Evolutionary conservation across 225 moss, liverwort and hornwort species (phyloP), one percentile per base, ranked within the genome.

Genomic region (Pseudoscleropodium purum): DNA sequence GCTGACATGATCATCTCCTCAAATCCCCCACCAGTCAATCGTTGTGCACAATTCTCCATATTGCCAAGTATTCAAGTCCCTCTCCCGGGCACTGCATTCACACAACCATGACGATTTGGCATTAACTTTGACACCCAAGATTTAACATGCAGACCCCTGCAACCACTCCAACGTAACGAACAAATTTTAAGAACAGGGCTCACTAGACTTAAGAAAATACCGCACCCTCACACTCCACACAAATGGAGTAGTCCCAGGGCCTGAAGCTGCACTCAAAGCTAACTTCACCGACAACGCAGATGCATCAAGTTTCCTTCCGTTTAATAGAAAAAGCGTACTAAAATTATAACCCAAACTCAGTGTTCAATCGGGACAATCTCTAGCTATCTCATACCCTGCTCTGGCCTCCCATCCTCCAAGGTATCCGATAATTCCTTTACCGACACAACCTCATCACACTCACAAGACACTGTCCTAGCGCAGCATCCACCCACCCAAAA

Each of bases 101-200:
- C 49, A 33, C 19, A 49, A 49, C 10, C 47, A 7, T 33, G 1
- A 49, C 11, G 1, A 33, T 33, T 33, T 12, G 18, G 4, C 7
- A 75, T 49, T 7, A 18, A 47, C 4, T 75, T 4, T 0, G 0
- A 47, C 13, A 49, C 31, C 18, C 33, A 19, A 31, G 7, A 49
- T 59, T 20, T 20, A 12, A 7, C 60, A 24, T 60, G 60, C 18
- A 54, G 10, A 18, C 10, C 29, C 30, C 3, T 0, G 10, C 10
- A 45, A 3, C 5, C 9, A 27, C 5, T 27, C 45, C 17, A 1
- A 29, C 10, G 1, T 17, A 1, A 29, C 10, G 1, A 29, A 10
- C 45, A 43, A n/a, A n/a, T n/a, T n/a, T n/a, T n/a, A 27, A 26
- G 16, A 0, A 43, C 52, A 52, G 16, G 49, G 73, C 29, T 73